Evolutionary conservation across 1,139 yeast species (phyloP).

Genomic region (Hansenula sp.): DNA sequence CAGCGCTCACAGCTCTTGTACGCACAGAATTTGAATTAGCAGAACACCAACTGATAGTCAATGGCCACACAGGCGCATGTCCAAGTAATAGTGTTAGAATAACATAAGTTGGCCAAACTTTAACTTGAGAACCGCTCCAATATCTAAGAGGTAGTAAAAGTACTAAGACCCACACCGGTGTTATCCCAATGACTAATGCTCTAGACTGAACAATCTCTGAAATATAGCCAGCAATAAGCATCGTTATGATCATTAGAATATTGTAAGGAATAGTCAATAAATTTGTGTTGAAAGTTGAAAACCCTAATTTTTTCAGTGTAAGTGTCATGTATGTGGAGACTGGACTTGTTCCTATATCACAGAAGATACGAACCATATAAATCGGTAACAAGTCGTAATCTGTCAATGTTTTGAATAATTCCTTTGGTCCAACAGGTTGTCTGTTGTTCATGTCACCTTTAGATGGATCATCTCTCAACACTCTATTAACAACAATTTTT

Average conservation of each 20-base stretch:
- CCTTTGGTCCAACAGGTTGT: neutral
- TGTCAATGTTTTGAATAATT: neutral
- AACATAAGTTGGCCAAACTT: neutral
- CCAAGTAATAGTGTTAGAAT: neutral
- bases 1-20: neutral
- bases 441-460: constrained; percentile 1
- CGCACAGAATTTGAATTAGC: neutral
- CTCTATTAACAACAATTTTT: neutral
- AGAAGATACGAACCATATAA: neutral
- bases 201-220: neutral
- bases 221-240: neutral
- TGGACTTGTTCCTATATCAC: neutral
- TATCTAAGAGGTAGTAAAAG: neutral
- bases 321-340: neutral
- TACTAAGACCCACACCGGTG: neutral
- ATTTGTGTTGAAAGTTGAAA: neutral
- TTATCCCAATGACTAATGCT: neutral
- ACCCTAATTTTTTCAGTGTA: neutral
- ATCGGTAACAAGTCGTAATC: neutral
- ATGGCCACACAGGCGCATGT: neutral
- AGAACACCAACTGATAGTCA: neutral
- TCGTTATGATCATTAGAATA: neutral
- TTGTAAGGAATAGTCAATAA: neutral
- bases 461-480: constrained; percentile 25
- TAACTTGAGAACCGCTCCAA: neutral